Percentiles rank a stretch among this genome's conserved stretches.
Conservation (phyloP, 805 yeast species). For the Wickerhamiella azymoides region DNA sequence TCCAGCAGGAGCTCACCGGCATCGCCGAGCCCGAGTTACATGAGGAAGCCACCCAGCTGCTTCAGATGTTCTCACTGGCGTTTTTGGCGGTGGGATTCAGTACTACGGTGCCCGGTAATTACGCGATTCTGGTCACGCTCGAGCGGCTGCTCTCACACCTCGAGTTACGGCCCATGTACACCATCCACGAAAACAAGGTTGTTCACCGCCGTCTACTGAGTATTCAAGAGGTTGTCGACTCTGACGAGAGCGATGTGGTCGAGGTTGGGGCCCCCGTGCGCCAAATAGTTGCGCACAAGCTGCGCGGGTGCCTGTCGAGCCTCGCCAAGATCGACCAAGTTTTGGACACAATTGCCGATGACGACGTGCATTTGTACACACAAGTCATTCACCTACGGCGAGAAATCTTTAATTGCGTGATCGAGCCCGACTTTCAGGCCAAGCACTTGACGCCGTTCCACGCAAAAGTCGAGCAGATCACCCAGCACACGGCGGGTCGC, state of each 20-base stretch:
- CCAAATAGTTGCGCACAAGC: neutral
- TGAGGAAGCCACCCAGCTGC: conserved; percentile 10
- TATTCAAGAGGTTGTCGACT: neutral
- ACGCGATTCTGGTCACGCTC: conserved; percentile 77
- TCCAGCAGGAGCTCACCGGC: conserved; percentile 12
- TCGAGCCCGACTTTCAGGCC: conserved; percentile 8
- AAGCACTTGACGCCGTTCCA: conserved; percentile 7
- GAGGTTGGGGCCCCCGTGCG: neutral
- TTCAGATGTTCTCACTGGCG: conserved; percentile 58
- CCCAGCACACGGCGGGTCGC: neutral
- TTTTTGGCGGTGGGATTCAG: conserved; percentile 86
- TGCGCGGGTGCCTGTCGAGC: neutral
- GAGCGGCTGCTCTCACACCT: conserved; percentile 72
- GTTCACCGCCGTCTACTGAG: conserved; percentile 40
- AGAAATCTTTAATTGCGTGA: conserved; percentile 12
- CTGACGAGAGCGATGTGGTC: neutral
- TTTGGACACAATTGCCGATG: conserved; percentile 11
- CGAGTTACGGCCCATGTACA: conserved; percentile 66
- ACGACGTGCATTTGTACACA: conserved; percentile 13
- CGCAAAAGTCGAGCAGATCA: conserved; percentile 10
- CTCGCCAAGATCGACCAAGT: neutral
- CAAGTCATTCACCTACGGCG: conserved; percentile 19
- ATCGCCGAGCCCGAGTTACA: conserved; percentile 1
- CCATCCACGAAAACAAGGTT: conserved; percentile 70
- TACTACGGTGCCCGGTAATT: conserved; percentile 86